Evolutionary conservation across 345 rosid species (phyloP).

Genomic region (Eucalyptus rudis): DNA sequence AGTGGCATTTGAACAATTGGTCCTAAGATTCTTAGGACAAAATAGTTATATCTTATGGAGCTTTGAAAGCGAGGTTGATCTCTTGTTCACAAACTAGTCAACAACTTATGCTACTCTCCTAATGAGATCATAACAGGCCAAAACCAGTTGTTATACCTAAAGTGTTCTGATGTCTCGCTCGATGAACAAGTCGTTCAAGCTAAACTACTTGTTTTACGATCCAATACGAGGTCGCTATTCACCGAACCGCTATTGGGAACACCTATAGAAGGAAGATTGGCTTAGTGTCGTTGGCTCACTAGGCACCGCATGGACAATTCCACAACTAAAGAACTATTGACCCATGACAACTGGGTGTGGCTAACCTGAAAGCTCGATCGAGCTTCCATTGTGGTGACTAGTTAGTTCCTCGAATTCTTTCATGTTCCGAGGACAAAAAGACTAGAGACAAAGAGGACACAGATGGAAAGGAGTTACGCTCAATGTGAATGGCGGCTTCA

Average conservation of each 20-base stretch:
- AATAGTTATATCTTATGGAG: no score
- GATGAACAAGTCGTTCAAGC: accelerated
- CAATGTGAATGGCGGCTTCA: not conserved
- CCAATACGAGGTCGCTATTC: no score
- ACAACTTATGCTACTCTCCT: no score
- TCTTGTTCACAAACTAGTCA: accelerated
- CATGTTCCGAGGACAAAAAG: not conserved
- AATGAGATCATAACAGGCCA: accelerated
- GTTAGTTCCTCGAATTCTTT: not conserved
- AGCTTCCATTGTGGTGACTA: not conserved
- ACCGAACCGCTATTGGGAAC: accelerated
- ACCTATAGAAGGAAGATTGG: not conserved
- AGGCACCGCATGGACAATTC: not conserved
- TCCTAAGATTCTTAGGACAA: not conserved
- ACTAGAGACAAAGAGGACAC: not conserved
- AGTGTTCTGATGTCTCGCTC: accelerated
- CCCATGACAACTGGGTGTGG: not conserved
- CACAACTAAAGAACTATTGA: not conserved
- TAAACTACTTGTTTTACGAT: no score
- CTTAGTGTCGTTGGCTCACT: not conserved
- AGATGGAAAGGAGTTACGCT: not conserved
- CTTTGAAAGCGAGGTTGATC: not conserved
- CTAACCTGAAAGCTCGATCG: not conserved
- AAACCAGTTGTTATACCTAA: accelerated
- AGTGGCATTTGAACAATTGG: not conserved